These are phyloP conservation scores for Pezicula carpinea DNA, from an alignment of 2,329 filamentous ascomycete genomes.

Conservation along the genomic window DNA sequence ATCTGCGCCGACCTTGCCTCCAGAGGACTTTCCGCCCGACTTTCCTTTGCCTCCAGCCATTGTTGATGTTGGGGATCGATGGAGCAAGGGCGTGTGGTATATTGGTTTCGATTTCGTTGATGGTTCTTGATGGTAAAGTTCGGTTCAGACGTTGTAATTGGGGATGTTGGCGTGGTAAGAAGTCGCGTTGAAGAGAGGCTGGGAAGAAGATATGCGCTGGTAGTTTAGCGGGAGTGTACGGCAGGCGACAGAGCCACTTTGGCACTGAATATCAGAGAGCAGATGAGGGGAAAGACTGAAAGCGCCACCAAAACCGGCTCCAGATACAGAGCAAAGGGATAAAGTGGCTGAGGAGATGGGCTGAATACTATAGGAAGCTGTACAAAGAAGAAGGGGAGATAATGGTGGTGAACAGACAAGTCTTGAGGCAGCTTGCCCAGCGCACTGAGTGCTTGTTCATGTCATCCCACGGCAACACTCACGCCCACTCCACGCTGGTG, in stretches of 20 bases:
- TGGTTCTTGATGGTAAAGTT: conserved; percentile 4
- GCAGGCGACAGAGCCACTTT: neutral
- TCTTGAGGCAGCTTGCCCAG: neutral
- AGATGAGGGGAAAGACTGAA: neutral
- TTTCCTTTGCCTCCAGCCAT: conserved; percentile 33
- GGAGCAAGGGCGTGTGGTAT: neutral
- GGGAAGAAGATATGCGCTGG: conserved; percentile 2
- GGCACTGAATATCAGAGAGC: neutral
- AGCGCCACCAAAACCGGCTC: neutral
- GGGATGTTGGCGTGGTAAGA: conserved; percentile 1
- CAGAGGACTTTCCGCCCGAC: conserved; percentile 32
- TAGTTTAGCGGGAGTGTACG: conserved; percentile 1
- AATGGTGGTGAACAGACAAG: neutral
- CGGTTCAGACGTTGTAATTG: neutral
- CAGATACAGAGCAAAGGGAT: neutral
- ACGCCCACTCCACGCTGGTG: conserved; percentile 1
- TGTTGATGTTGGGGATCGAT: conserved; percentile 8
- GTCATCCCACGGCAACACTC: neutral
- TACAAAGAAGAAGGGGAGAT: neutral
- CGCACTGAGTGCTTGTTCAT: neutral
- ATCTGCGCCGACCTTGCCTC: conserved; percentile 30
- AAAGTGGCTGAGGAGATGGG: neutral
- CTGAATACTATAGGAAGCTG: neutral
- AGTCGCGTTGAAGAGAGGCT: neutral
- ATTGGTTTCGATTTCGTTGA: conserved; percentile 1